A percentile compares a stretch with the other conserved stretches of the same genome.
Conservation (phyloP, 208 protist species). For the Endotrypanum monterogeii region DNA sequence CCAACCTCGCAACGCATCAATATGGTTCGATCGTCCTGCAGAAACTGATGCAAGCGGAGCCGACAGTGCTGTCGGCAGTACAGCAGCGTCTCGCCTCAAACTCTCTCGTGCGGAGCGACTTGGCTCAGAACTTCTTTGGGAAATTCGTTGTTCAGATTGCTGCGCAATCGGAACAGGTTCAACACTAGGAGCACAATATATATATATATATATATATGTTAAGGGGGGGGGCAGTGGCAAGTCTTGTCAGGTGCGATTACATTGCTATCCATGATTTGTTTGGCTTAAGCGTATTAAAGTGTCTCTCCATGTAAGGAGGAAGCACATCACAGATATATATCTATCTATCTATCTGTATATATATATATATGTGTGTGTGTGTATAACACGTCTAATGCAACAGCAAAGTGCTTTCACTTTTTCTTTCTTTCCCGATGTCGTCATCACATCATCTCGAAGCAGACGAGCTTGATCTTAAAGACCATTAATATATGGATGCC, state of each 20-base stretch:
- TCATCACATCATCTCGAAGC: not conserved
- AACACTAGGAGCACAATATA: constrained; percentile 2
- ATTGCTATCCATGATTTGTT: not conserved
- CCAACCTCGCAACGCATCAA: constrained; percentile 56
- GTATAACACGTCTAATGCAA: constrained; percentile 2
- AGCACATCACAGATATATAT: not conserved
- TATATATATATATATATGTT: no score
- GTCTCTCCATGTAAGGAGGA: constrained; percentile 5
- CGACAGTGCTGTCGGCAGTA: constrained; percentile 48
- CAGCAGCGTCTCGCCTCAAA: constrained; percentile 43
- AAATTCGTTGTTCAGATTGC: constrained; percentile 89
- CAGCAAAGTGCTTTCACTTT: not conserved
- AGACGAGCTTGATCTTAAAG: not conserved
- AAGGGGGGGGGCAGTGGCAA: not conserved
- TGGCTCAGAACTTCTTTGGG: constrained; percentile 83
- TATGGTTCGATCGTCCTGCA: constrained; percentile 80
- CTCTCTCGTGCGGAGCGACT: constrained; percentile 50
- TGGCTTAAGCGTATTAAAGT: constrained; percentile 7
- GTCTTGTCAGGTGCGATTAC: not conserved
- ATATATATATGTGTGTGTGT: not conserved
- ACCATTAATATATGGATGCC: not conserved
- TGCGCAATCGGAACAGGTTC: constrained; percentile 18
- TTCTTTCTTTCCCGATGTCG: not conserved
- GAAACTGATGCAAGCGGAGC: constrained; percentile 78
- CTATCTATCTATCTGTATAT: not conserved